Conservation (phyloP, 179 eudicot genomes). For the Vitellaria paradoxa region DNA sequence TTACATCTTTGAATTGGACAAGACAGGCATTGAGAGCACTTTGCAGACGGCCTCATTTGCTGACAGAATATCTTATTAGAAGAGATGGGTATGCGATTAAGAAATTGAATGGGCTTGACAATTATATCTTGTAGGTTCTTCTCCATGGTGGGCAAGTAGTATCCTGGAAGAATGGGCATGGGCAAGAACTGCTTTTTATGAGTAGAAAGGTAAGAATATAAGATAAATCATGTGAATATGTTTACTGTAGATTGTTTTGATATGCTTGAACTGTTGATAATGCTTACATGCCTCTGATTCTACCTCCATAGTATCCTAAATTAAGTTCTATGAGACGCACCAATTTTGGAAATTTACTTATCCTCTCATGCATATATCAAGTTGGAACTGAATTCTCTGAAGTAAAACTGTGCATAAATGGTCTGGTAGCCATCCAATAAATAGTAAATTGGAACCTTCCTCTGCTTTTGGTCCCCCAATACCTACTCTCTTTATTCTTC, state of each 20-base stretch:
- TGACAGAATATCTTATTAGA: background rate
- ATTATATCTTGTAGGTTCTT: constrained; percentile 39
- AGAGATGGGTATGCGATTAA: background rate
- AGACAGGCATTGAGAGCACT: too few species aligned
- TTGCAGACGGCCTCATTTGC: background rate
- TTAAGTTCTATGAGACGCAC: background rate
- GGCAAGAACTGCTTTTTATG: constrained; percentile 63
- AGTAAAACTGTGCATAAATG: too few species aligned
- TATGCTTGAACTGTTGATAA: background rate
- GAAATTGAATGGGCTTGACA: background rate
- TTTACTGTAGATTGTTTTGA: background rate
- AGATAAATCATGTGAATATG: background rate
- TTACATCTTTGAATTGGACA: too few species aligned
- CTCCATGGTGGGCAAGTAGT: constrained; percentile 58
- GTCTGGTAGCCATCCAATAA: too few species aligned
- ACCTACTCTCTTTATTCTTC: too few species aligned
- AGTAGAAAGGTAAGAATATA: constrained; percentile 53
- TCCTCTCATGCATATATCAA: background rate
- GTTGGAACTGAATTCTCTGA: too few species aligned
- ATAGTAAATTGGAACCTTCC: too few species aligned
- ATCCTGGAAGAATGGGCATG: constrained; percentile 63
- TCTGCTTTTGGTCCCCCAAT: too few species aligned
- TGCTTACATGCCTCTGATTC: background rate
- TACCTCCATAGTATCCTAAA: background rate
- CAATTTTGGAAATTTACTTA: background rate